These are phyloP conservation scores for Solanum sitiens DNA, from an alignment of 257 asterid species.

Conservation along the genomic window DNA sequence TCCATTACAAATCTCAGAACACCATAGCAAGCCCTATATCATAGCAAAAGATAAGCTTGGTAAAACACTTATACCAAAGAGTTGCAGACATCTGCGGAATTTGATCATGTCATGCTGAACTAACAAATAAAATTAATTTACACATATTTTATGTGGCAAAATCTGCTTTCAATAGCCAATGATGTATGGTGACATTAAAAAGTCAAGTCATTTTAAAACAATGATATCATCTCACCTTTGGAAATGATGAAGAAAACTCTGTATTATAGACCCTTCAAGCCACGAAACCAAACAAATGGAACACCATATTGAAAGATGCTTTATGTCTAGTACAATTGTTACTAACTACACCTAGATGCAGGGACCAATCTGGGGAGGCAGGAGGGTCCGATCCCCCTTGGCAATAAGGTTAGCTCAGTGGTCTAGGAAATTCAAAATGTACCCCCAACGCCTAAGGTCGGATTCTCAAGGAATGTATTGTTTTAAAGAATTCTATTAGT, in stretches of 20 bases:
- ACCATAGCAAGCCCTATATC: conserved; percentile 50
- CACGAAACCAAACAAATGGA: not conserved
- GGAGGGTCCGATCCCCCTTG: not conserved
- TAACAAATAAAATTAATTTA: not conserved
- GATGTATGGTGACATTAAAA: not conserved
- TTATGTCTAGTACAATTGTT: not conserved
- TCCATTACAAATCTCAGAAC: conserved; percentile 52
- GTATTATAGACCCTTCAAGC: not conserved
- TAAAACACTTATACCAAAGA: not conserved
- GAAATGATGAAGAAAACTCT: not conserved
- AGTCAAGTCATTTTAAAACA: not conserved
- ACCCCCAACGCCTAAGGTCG: not conserved
- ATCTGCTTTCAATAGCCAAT: not conserved
- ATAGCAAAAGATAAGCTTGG: not conserved
- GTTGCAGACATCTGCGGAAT: not conserved
- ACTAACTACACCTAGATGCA: not conserved
- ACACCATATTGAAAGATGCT: not conserved
- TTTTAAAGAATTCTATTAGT: not conserved
- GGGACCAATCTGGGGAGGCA: not conserved
- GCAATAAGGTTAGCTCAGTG: not conserved
- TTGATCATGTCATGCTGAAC: not conserved
- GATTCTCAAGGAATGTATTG: not conserved
- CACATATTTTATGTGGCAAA: not conserved
- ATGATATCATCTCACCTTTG: not conserved
- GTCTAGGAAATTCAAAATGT: not conserved